Evolutionary conservation across 2,329 filamentous ascomycete genomes (phyloP), one percentile per base, ranked within the genome.

Genomic region (Onygenales sp.): DNA sequence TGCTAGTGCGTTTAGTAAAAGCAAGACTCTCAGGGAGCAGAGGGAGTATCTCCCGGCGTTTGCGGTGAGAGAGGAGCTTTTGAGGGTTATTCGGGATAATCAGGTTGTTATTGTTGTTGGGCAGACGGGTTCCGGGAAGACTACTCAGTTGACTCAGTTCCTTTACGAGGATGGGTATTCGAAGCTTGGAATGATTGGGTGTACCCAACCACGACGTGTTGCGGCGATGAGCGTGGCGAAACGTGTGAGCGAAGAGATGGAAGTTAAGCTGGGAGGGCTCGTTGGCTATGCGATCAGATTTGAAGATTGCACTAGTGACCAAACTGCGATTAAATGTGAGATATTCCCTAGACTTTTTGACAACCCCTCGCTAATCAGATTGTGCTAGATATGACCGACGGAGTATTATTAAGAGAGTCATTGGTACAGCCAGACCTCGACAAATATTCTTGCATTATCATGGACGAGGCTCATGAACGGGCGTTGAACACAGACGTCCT

Each of bases 161-260:
- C 76, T 98, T 8, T 84, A 94, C 65, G 93, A 98, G 69, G 93
- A 97, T 63, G 94, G 94, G 0, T 98, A 96, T 67, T 88, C 85
- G 11, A 86, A 86, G 52, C 74, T 79, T 34, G 93, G 93, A 48
- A 84, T 96, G 79, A 97, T 98, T 61, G 92, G 90, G 4, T 98
- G 93, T 66, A 98, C 93, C 1, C 93, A 98, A 62, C 93, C 93
- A 51, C 83, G 93, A 63, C 87, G 93, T 77, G 94, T 98, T 36
- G 93, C 93, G 27, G 93, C 93, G 21, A 98, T 98, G 93, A 96
- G 91, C 72, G 93, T 98, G 32, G 93, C 93, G 2, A 97, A 97
- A 70, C 90, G 93, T 76, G 93, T 98, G 40, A 89, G 88, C 54
- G 93, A 98, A 72, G 93, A 98, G 73, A 98, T 98, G 94, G 88